Base-by-base conservation (phyloP, 202 grass and related monocot genomes). In the Cymbopogon flexuosus region DNA sequence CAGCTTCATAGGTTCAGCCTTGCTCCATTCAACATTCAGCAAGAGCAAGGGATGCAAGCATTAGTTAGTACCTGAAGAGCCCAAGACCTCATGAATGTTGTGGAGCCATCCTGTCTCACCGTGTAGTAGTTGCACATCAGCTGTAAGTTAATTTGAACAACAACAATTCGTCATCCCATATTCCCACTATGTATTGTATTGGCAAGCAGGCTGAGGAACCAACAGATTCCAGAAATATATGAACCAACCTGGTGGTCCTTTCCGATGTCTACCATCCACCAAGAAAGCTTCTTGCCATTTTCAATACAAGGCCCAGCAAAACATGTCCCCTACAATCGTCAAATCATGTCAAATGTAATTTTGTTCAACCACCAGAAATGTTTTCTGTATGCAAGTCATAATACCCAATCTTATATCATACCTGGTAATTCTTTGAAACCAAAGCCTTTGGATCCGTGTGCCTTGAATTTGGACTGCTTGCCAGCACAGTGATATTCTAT, bases 41-140 rank as follows among this genome's bases (percentile, higher is more conserved):
- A 64, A 49, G 4, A 37, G 15, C 14, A 52, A n/a, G 49, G 46
- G 49, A 47, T 16, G 45, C 46, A 51, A 49, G 13, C 46, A 49
- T 16, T 49, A 49, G 46, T 15, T 16, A 49, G 46, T 72, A 94
- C 92, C 95, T 98, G 82, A 68, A 93, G 88, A 87, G 73, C 75
- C 95, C 95, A 97, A 46, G 57, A 87, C 66, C 93, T 97, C 93
- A 97, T 91, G 65, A 89, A 97, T 10, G 79, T 77, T 14, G 81
- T 83, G 22, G 93, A 93, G 60, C 93, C 90, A 72, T 97, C 90
- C 71, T 97, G 93, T 56, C 93, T 85, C 88, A 94, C 78, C 7
- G 91, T 98, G 74, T 98, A 98, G 82, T 91, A 94, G 70, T 94
- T 94, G 82, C 95, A 98, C 88, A 98, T 98, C 46, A 98, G 89